Base-by-base conservation (phyloP, 352 stramenopile species). In the Pythium monospermum region DNA sequence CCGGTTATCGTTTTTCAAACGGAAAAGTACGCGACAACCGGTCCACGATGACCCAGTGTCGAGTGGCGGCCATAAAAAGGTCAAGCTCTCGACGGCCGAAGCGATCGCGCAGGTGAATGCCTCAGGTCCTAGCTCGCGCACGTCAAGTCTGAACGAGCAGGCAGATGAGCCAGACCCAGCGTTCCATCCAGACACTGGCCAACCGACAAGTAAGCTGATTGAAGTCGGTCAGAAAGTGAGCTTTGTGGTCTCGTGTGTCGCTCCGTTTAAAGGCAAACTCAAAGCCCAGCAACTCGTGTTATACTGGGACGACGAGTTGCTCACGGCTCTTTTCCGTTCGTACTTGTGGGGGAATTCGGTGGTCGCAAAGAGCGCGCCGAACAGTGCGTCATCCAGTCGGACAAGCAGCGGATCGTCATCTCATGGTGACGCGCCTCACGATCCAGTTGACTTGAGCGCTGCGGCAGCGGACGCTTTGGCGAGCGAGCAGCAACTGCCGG, bases 281-380 rank as follows among this genome's bases (percentile, higher is more conserved):
- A 70, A 68, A 16, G 46, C 71, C 3, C 60, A 85, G 28, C 76
- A 80, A 56, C 62, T 73, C 6, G 65, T 68, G 1, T 2, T 88
- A 4, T 90, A 88, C 41, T 90, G 79, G 79, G 76, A 90, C 40
- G 75, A 88, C 28, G 72, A 85, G 12, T 54, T 88, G 21, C 44
- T 90, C 7, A 75, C 78, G 36, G 68, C 70, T 3, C 50, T 90
- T 16, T 73, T 86, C 46, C 65, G 57, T 2, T 85, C 80, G 15
- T 82, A 87, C 32, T 53, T 83, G 0, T 64, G 72, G 18, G 66
- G 59, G 0, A 73, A 68, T 13, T 53, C 53, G 0, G 23, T 59
- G 3, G 40, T 71, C 1, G 39, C 47, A 12, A 73, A 49, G 22
- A 59, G 53, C 32, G 59, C 57, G 12, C 64, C 61, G 0, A 73